Evolutionary conservation across 352 stramenopile species (phyloP).

Genomic region (Globisporangium irregulare): DNA sequence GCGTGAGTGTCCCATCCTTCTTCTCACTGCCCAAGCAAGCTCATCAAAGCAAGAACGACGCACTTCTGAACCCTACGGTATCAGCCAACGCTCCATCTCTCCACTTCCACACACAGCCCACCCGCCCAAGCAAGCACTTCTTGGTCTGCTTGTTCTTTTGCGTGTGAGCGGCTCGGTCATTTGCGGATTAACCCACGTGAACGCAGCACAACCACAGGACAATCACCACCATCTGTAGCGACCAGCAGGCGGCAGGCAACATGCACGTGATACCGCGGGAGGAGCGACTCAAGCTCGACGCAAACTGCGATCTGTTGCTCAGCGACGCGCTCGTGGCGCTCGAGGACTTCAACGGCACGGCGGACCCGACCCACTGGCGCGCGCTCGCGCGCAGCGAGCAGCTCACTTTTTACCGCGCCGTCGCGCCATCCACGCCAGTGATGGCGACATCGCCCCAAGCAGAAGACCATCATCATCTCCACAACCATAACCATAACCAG

Average conservation of each 20-base stretch:
- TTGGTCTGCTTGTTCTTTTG: neutral
- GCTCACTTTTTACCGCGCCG: slow-evolving; percentile 32
- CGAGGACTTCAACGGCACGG: slow-evolving; percentile 33
- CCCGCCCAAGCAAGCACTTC: neutral
- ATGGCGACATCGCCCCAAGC: neutral
- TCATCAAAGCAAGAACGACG: neutral
- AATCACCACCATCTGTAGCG: neutral
- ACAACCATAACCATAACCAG: neutral
- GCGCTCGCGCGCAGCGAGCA: slow-evolving; percentile 35
- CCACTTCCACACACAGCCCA: neutral
- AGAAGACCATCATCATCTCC: neutral
- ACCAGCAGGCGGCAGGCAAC: neutral
- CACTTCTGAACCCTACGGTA: neutral
- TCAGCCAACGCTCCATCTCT: neutral
- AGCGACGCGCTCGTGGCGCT: slow-evolving; percentile 46
- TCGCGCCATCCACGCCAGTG: slow-evolving; percentile 6
- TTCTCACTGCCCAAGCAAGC: neutral
- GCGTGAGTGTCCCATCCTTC: neutral
- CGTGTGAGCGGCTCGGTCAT: neutral
- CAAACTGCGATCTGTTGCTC: slow-evolving; percentile 41
- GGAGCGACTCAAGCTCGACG: slow-evolving; percentile 39
- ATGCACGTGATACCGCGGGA: slow-evolving; percentile 25
- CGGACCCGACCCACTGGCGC: slow-evolving; percentile 33
- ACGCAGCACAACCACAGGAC: neutral
- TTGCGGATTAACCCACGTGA: neutral